Conservation (phyloP, 805 yeast genomes). For the Starmerella stigmatis region DNA sequence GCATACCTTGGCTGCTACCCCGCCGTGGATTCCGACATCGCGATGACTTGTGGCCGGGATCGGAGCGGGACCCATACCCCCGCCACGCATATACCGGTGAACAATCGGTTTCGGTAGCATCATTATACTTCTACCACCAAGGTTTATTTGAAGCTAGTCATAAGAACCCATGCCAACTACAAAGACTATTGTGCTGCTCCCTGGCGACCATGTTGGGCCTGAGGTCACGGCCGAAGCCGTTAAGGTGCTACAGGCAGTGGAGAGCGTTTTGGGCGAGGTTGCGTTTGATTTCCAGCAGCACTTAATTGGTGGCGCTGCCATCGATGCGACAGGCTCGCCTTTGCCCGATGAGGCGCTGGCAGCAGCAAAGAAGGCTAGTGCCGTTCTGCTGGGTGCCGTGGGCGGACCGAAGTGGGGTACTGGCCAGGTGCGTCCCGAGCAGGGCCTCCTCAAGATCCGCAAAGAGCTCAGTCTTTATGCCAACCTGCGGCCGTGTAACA, state of each 20-base stretch:
- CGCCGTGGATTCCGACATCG: not conserved
- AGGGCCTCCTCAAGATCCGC: constrained; percentile 86
- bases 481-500: constrained; percentile 92
- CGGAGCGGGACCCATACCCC: constrained; percentile 3
- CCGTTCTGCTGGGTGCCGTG: constrained; percentile 94
- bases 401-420: constrained; percentile 99
- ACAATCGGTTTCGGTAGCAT: too few species aligned
- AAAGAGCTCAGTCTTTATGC: constrained; percentile 92
- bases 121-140: too few species aligned
- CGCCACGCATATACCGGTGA: too few species aligned
- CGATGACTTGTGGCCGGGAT: not conserved
- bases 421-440: constrained; percentile 93
- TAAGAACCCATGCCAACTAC: constrained; percentile 13
- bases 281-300: constrained; percentile 71
- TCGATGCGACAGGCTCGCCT: constrained; percentile 92
- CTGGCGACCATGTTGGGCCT: constrained; percentile 96
- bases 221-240: constrained; percentile 86
- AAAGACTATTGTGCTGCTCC: constrained; percentile 78
- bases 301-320: constrained; percentile 95
- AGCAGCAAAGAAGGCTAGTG: constrained; percentile 80
- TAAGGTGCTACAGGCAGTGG: constrained; percentile 76
- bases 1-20: too few species aligned
- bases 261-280: constrained; percentile 44
- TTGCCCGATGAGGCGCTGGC: constrained; percentile 73
- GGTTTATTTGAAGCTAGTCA: too few species aligned